Evolutionary conservation across 257 asterid species (phyloP), one percentile per base, ranked within the genome.

Genomic region (Gentiana dahurica): DNA sequence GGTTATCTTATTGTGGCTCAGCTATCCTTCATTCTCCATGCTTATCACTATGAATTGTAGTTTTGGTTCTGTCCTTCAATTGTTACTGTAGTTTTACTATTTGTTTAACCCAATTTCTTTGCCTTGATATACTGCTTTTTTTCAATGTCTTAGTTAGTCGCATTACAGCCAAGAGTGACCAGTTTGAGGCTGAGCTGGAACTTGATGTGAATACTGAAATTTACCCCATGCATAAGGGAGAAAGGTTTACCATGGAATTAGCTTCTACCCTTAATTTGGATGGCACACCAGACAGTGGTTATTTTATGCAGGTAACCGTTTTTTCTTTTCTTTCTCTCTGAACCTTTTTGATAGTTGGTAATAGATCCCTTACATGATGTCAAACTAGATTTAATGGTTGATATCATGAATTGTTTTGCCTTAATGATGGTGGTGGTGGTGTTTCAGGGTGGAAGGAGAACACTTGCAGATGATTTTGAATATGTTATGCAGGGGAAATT

Each of bases 401-500:
- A 55, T 45, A 37, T 35, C 46, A 46, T 62, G 7, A 58, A 34
- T 60, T 53, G 46, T 33, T 39, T 53, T 52, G 15, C 13, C 9
- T 55, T 53, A 34, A 37, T 64, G 55, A 66, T 24, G 24, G 24
- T 24, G 24, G 24, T 24, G 24, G 24, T 24, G 24, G 24, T 24
- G 24, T 70, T 65, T 53, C 85, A 86, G 95, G 93, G 89, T 13
- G 71, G 68, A 66, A 76, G 69, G 82, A 90, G 82, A 65, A 80
- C 95, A 36, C 85, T 87, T 49, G 97, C 96, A 36, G 97, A 90
- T 66, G 72, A 82, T 70, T 89, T 76, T 36, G 98, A 90, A 65
- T 90, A 90, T 57, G 95, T 90, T 55, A 90, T 90, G 96, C 96
- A 82, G 58, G 98, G 97, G 53, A 90, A 87, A 66, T 58, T 90